Conservation (phyloP, 805 yeast genomes). For the Candida peoriensis region DNA sequence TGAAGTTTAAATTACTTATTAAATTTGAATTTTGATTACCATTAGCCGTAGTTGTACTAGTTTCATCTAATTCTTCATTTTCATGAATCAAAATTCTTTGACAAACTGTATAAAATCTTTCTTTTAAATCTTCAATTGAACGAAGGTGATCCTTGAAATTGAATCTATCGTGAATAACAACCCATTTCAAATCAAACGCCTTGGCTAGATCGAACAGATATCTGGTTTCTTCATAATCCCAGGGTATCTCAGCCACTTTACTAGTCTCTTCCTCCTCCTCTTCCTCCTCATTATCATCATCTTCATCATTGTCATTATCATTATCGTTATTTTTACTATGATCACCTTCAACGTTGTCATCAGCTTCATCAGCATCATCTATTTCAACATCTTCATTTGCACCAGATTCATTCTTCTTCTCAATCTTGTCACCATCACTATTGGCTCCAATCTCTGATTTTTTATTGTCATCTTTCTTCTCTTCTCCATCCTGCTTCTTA, state of each 20-base stretch:
- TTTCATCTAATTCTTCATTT: conserved; percentile 30
- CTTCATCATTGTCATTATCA: conserved; percentile 2
- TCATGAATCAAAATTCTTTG: conserved; percentile 45
- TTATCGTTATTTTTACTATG: conserved; percentile 12
- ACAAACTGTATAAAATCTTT: conserved; percentile 69
- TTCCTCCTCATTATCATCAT: conserved; percentile 5
- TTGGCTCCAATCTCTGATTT: conserved; percentile 4
- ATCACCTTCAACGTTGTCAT: too few species aligned
- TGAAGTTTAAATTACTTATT: conserved; percentile 61
- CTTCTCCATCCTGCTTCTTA: conserved; percentile 7
- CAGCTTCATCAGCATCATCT: too few species aligned
- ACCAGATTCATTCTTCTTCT: too few species aligned
- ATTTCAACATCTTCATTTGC: too few species aligned
- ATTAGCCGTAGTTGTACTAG: too few species aligned
- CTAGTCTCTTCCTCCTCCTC: conserved; percentile 23
- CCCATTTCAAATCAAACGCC: conserved; percentile 51
- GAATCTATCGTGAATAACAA: conserved; percentile 60
- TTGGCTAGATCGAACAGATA: conserved; percentile 71
- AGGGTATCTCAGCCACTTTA: conserved; percentile 25
- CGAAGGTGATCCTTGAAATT: conserved; percentile 31
- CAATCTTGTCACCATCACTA: conserved; percentile 1
- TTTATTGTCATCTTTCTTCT: conserved; percentile 12
- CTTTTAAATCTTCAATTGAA: conserved; percentile 75
- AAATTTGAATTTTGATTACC: conserved; percentile 46
- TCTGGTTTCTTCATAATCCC: conserved; percentile 76